Base-by-base conservation (phyloP, 768 basidiomycete species). In the Mycena albidolilacea region DNA sequence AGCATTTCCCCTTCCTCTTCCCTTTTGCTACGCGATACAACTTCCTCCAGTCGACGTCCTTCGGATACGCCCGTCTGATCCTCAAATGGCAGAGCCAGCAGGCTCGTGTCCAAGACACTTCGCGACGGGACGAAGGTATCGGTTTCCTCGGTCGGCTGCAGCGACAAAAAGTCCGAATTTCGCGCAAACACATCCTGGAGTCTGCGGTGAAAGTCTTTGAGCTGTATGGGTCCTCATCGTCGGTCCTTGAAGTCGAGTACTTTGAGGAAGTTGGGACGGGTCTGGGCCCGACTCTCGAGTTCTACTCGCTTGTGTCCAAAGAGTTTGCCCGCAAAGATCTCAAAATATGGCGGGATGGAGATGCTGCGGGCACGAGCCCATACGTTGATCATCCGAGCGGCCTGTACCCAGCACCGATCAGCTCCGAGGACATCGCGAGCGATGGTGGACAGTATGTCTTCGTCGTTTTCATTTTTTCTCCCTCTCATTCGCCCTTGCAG, bases 221-320 rank as follows among this genome's bases (percentile, higher is more conserved):
- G 79, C 90, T 99, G 62, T 99, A 98, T 77, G 98, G 98, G 1
- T 95, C 95, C 0, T 96, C 95, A 2, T 95, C 94, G 5, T 96
- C 96, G 0, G 91, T 98, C 23, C 89, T 99, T 52, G 98, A 99
- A 81, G 96, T 99, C 63, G 97, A 99, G 84, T 99, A 98, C 84
- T 98, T 98, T 78, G 96, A 98, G 79, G 98, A 99, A 85, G 97
- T 98, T 60, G 98, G 98, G 21, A 99, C 97, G 9, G 98, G 98
- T 21, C 86, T 99, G 12, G 98, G 98, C 3, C 98, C 98, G 8
- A 99, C 98, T 35, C 87, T 99, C 30, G 98, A 99, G 84, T 99
- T 99, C 84, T 99, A 99, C 82, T 95, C 97, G n/a, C 84, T 99
- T 62, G 98, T 97, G 9, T 97, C 95, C 54, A 94, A 92, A 78